phyloP scores from a whole-genome alignment of 345 rosid species.

The Pistacia integerrima region DNA sequence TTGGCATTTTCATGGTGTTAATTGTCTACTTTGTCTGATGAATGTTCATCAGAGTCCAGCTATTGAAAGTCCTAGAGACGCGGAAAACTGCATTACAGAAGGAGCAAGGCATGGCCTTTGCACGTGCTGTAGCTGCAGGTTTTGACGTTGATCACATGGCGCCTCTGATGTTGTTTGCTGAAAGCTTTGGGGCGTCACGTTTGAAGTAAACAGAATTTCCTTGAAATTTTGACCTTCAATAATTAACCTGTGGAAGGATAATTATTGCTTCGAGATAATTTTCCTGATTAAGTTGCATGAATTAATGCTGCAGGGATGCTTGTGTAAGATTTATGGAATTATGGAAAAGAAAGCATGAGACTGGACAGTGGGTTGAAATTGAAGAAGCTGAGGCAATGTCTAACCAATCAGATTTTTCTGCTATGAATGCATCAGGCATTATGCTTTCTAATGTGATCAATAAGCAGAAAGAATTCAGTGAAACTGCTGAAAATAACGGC shows the following conservation, averaged over 20 bases:
- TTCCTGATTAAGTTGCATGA: slow-evolving; percentile 16
- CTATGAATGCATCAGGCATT: slow-evolving; percentile 66
- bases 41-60: slow-evolving; percentile 63
- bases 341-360: slow-evolving; percentile 96
- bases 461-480: slow-evolving; percentile 47
- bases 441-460: slow-evolving; percentile 53
- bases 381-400: slow-evolving; percentile 73
- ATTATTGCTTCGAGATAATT: slow-evolving; percentile 10
- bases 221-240: not conserved
- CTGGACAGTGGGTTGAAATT: slow-evolving; percentile 90
- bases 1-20: not conserved
- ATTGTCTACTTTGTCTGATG: slow-evolving; percentile 12
- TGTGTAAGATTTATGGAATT: slow-evolving; percentile 69
- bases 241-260: slow-evolving; percentile 10
- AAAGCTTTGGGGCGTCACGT: slow-evolving; percentile 87
- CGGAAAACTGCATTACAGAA: slow-evolving; percentile 77
- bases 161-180: slow-evolving; percentile 75
- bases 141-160: slow-evolving; percentile 79
- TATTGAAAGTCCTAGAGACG: slow-evolving; percentile 85
- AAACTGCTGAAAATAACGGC: slow-evolving; percentile 51
- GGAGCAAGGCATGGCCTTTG: slow-evolving; percentile 99
- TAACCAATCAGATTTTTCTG: slow-evolving; percentile 55
- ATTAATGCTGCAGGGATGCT: slow-evolving; percentile 73
- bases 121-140: slow-evolving; percentile 99
- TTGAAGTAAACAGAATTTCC: slow-evolving; percentile 52